Percentiles rank a stretch among this genome's conserved stretches.
Evolutionary conservation across 163 green algal genomes (phyloP).

Genomic region (Scenedesmus sp.): DNA sequence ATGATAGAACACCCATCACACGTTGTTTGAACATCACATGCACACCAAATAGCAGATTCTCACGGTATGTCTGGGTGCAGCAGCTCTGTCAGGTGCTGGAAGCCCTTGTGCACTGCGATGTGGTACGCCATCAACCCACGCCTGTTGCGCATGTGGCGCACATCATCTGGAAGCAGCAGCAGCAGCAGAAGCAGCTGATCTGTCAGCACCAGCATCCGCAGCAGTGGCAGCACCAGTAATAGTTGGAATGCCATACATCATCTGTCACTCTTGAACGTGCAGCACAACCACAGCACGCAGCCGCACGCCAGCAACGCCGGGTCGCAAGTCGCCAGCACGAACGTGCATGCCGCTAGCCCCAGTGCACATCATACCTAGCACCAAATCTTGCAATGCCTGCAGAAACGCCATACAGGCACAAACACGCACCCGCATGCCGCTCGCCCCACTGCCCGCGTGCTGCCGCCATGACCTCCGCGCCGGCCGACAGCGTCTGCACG

Average conservation of each 20-base stretch:
- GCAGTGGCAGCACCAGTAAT: not conserved
- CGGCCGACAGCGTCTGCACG: slow-evolving; percentile 45
- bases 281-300: not conserved
- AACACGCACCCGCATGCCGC: slow-evolving; percentile 28
- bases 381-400: too few species aligned
- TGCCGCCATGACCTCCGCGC: slow-evolving; percentile 40
- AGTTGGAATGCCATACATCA: not conserved
- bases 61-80: slow-evolving; percentile 53
- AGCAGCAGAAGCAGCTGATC: not conserved
- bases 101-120: slow-evolving; percentile 39
- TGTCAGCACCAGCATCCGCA: not conserved
- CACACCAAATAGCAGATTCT: not conserved
- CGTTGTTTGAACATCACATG: not conserved
- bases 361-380: too few species aligned
- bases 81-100: slow-evolving; percentile 47
- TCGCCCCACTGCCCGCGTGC: slow-evolving; percentile 37
- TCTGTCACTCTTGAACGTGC: not conserved
- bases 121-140: slow-evolving; percentile 52
- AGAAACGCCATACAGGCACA: too few species aligned
- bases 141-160: slow-evolving; percentile 51
- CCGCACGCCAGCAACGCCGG: not conserved
- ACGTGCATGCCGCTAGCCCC: too few species aligned
- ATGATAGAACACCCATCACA: not conserved
- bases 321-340: too few species aligned
- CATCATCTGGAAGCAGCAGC: slow-evolving; percentile 39